Conservation (phyloP, 1,139 yeast genomes). For the Zygoascus hellenicus region DNA sequence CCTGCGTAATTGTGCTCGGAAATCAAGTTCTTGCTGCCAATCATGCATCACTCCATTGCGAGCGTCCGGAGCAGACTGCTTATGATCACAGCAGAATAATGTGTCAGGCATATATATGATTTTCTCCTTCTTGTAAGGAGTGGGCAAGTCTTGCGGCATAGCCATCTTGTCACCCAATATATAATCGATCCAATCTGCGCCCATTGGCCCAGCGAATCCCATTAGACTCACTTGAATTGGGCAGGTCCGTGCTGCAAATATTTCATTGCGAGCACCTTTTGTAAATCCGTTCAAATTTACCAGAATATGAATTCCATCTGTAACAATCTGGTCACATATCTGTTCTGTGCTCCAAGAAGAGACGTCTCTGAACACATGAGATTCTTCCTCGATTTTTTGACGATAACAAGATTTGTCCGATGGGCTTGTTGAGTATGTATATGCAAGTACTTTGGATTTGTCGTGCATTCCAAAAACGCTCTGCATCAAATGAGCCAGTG, state of each 20-base stretch:
- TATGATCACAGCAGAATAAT: conserved; percentile 34
- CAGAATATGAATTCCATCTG: conserved; percentile 32
- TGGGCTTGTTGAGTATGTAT: conserved; percentile 32
- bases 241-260: conserved; percentile 33
- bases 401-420: conserved; percentile 31
- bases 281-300: conserved; percentile 35
- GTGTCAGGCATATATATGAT: conserved; percentile 32
- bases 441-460: conserved; percentile 22
- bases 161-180: conserved; percentile 28
- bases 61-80: conserved; percentile 31
- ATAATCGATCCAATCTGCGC: conserved; percentile 34
- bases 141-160: conserved; percentile 13
- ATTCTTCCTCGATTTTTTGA: conserved; percentile 26
- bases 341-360: conserved; percentile 26
- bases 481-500: conserved; percentile 35
- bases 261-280: conserved; percentile 33
- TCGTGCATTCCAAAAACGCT: conserved; percentile 33
- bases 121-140: conserved; percentile 26
- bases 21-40: conserved; percentile 26
- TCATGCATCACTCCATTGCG: conserved; percentile 14
- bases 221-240: conserved; percentile 33
- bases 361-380: conserved; percentile 29
- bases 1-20: conserved; percentile 25
- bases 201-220: conserved; percentile 36
- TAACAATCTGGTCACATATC: conserved; percentile 26